Evolutionary conservation across 768 basidiomycete species (phyloP), one percentile per base, ranked within the genome.

Genomic region (Rubroboletus pulcherrimus): DNA sequence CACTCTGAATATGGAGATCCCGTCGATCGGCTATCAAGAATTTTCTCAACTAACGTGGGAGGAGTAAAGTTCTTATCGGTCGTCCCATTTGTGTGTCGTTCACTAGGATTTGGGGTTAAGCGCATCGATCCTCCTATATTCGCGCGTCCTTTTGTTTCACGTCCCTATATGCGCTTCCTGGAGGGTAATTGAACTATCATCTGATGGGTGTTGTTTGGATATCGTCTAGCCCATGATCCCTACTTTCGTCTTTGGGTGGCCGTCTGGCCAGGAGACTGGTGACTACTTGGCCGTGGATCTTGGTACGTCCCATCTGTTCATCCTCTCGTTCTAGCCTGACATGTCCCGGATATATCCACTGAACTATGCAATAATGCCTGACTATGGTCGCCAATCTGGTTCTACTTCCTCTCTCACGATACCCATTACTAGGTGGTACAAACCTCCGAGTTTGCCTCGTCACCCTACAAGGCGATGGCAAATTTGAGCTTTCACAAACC

Each of bases 401-500:
- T n/a, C 31, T 19, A 37, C 14, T 42, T 33, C 8, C 17, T 35
- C 29, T 11, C 10, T 34, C 37, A 29, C 43, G 40, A 30, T 42
- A 15, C 38, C 6, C n/a, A 6, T 52, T 31, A 1, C 17, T 56
- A 91, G 91, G 91, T 49, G 95, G 95, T 34, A 98, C 96, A 24
- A 98, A 99, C 68, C 81, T 99, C n/a, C 93, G 97, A 42, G 97
- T 98, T 42, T 99, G 97, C 74, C 87, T 97, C 42, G 96, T 99
- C 48, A 90, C 86, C 30, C 77, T 99, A 2, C 85, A 89, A 62
- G 97, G 97, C 26, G 81, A 86, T 10, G 96, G 97, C 56, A 95
- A 96, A 77, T 99, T 98, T 71, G 94, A 98, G 74, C 89, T 99
- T 63, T 93, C 94, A 0, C 96, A 98, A 70, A 89, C 94, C 35